Evolutionary conservation across 139 green algal species (phyloP).

Genomic region (Coelastrella sp.): DNA sequence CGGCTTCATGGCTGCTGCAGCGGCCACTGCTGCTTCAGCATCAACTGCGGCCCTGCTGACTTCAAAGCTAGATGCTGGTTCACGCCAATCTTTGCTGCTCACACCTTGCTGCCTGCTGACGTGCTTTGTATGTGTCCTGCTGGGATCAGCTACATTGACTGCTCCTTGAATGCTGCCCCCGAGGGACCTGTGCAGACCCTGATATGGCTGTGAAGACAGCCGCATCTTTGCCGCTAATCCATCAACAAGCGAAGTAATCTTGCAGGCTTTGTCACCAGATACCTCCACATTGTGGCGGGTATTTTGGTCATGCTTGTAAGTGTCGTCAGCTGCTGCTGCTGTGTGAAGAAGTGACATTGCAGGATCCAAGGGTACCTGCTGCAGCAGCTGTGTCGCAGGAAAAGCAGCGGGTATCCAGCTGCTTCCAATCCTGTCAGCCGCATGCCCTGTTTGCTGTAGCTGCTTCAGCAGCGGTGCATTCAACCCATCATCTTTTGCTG

Average conservation of each 20-base stretch:
- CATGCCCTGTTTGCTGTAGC: not conserved
- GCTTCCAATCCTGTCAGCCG: not conserved
- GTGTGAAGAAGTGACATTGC: not conserved
- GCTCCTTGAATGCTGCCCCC: not conserved
- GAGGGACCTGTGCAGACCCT: not conserved
- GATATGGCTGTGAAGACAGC: not conserved
- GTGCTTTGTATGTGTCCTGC: not conserved
- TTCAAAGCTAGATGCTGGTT: not conserved
- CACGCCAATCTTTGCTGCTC: not conserved
- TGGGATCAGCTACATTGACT: not conserved
- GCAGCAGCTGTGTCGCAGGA: slow-evolving; percentile 3
- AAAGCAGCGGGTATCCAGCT: slow-evolving; percentile 13
- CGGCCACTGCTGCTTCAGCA: slow-evolving; percentile 22
- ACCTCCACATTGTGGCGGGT: not conserved
- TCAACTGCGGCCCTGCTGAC: slow-evolving; percentile 14
- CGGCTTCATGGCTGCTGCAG: slow-evolving; percentile 1
- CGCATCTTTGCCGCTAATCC: not conserved
- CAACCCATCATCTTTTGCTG: not conserved
- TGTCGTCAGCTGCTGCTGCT: not conserved
- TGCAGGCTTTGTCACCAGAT: not conserved
- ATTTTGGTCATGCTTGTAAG: not conserved
- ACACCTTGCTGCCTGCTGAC: not conserved
- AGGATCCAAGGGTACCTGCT: slow-evolving; percentile 3
- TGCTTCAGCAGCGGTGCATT: not conserved
- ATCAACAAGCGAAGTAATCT: not conserved